Base-by-base conservation (phyloP, 169 alveolate species). In the Babesia microti region DNA sequence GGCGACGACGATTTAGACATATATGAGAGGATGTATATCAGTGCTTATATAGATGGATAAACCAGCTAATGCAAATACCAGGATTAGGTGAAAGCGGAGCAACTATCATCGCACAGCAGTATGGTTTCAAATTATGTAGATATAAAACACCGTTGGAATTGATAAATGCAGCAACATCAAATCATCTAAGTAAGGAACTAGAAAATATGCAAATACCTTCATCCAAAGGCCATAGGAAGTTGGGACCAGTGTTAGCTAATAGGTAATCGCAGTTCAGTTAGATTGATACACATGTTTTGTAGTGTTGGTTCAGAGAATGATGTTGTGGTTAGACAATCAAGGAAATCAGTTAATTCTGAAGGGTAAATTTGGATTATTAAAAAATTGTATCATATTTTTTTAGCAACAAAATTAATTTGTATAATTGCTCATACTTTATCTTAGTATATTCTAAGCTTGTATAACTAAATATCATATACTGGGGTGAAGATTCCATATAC, bases 51-150 rank as follows among this genome's bases (percentile, higher is more conserved):
- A 65, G 76, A 39, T 65, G 76, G 76, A 22, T 65, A 9, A 42
- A 60, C 9, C 76, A 65, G 32, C 57, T 65, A 7, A 43, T 45
- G 34, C 76, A 65, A 32, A 55, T 65, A 34, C 76, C 76, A 0
- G 66, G 55, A 18, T 24, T 65, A 6, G 76, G 76, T 3, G 47
- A 19, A 52, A 50, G 35, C 6, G 63, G 57, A 12, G 76, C 76
- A 3, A 28, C n/a, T 5, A 54, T 59, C 26, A 45, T 65, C 0
- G 54, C 68, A n/a, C 7, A n/a, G 18, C 32, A 23, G 76, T 65
- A 14, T 21, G 68, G 0, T 22, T 5, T 17, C n/a, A 17, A 21
- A 4, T 0, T 44, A 1, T 24, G 4, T 40, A 65, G 76, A 27
- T 65, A 54, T 26, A n/a, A 12, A 14, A 55, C 59, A 3, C 76